These are phyloP conservation scores for Saccharomyces kudriavzevii DNA, from an alignment of 805 yeast genomes.

Conservation along the genomic window DNA sequence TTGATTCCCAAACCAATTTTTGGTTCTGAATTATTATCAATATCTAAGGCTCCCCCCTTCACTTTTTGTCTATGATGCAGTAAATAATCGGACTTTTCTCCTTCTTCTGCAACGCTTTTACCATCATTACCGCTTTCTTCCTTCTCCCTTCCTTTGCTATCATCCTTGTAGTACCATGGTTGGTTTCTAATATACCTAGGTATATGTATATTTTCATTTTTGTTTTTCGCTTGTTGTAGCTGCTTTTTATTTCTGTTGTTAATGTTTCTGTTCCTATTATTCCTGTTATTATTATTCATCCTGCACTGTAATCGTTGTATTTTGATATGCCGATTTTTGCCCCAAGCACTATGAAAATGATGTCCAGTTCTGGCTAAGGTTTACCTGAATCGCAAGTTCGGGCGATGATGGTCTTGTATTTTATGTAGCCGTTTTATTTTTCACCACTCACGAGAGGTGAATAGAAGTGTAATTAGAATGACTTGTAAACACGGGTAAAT, in stretches of 20 bases:
- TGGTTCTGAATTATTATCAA: slow-evolving; percentile 42
- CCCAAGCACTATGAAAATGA: neutral
- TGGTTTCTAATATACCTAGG: slow-evolving; percentile 28
- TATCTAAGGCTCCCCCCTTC: slow-evolving; percentile 33
- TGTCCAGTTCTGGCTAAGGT: neutral
- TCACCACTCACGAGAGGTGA: neutral
- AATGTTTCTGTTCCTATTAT: neutral
- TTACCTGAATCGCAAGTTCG: neutral
- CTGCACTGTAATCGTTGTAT: neutral
- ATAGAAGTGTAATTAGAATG: too few relatives aligned
- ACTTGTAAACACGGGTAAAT: too few relatives aligned
- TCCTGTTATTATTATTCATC: slow-evolving; percentile 3
- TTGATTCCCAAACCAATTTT: slow-evolving; percentile 48
- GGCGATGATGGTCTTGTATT: neutral
- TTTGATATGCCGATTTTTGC: neutral
- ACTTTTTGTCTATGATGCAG: slow-evolving; percentile 45
- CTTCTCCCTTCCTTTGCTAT: neutral
- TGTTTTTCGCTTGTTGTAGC: neutral
- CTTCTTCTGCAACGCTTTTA: slow-evolving; percentile 13
- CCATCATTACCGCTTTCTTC: slow-evolving; percentile 12
- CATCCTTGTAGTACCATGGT: slow-evolving; percentile 28
- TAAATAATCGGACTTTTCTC: slow-evolving; percentile 36
- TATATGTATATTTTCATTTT: slow-evolving; percentile 21
- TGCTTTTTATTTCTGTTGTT: neutral
- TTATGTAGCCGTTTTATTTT: neutral